Evolutionary conservation across 208 protist species (phyloP).

Genomic region (Spironucleus salmonicida): DNA sequence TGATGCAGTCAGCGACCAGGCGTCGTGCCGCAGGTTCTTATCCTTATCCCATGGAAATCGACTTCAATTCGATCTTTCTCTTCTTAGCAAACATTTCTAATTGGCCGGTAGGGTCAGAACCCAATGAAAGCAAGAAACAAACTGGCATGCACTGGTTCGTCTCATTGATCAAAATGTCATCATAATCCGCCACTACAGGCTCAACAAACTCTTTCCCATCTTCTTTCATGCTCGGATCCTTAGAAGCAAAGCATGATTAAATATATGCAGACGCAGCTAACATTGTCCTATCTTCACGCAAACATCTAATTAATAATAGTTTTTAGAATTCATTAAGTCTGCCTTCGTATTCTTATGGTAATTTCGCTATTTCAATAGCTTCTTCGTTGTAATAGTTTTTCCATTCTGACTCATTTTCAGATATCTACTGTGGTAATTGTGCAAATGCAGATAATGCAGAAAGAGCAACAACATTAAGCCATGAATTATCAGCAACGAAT

Average conservation of each 20-base stretch:
- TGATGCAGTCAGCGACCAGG: slow-evolving; percentile 50
- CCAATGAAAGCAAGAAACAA: slow-evolving; percentile 79
- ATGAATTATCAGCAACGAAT: slow-evolving; percentile 78
- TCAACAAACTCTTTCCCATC: slow-evolving; percentile 74
- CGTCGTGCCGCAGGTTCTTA: slow-evolving; percentile 80
- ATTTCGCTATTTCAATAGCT: slow-evolving; percentile 60
- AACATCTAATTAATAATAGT: slow-evolving; percentile 72
- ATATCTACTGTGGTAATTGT: slow-evolving; percentile 71
- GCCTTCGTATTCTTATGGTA: slow-evolving; percentile 59
- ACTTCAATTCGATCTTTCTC: slow-evolving; percentile 48
- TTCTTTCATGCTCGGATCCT: too few species aligned
- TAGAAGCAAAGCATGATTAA: slow-evolving; percentile 56
- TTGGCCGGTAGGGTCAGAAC: slow-evolving; percentile 76
- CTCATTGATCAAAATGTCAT: slow-evolving; percentile 60
- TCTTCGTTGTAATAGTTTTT: slow-evolving; percentile 56
- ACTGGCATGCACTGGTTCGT: slow-evolving; percentile 67
- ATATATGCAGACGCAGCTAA: slow-evolving; percentile 73
- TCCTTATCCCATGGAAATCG: slow-evolving; percentile 88
- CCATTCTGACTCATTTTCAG: slow-evolving; percentile 50
- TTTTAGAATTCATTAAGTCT: slow-evolving; percentile 69
- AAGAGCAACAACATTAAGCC: slow-evolving; percentile 74
- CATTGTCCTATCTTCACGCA: slow-evolving; percentile 79
- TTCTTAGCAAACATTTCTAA: slow-evolving; percentile 79
- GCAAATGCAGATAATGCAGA: slow-evolving; percentile 62
- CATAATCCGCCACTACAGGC: slow-evolving; percentile 64